Evolutionary conservation across 2,329 filamentous ascomycete species (phyloP).

Genomic region (Parascedosporium putredinis): DNA sequence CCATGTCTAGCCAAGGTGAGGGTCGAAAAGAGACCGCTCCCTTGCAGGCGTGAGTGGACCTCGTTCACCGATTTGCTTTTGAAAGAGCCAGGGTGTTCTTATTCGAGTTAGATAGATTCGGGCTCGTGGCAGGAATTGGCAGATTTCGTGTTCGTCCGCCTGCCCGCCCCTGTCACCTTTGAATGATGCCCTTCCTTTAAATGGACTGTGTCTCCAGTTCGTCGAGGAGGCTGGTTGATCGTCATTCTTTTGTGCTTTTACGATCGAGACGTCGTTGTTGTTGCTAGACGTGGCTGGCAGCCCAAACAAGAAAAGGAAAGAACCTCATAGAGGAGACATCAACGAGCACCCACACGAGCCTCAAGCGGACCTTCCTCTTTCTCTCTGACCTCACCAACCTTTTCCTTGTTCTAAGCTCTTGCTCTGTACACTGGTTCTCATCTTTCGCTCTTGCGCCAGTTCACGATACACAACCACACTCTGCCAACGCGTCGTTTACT

Average conservation of each 20-base stretch:
- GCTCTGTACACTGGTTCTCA: background rate
- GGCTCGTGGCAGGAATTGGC: background rate
- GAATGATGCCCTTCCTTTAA: background rate
- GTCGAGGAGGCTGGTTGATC: background rate
- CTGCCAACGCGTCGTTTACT: no score
- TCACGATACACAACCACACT: background rate
- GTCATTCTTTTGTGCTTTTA: background rate
- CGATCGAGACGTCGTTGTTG: background rate
- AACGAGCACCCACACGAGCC: background rate
- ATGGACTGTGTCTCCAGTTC: background rate
- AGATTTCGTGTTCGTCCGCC: background rate
- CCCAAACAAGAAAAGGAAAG: background rate
- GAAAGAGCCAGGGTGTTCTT: background rate
- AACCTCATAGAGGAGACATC: background rate
- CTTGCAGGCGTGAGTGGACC: background rate
- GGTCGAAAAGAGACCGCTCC: background rate
- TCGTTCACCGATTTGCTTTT: background rate
- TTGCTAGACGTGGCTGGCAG: background rate
- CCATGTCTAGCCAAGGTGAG: background rate
- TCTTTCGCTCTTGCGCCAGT: background rate
- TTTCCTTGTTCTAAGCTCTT: background rate
- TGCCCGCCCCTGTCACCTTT: background rate
- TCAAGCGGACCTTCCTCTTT: background rate
- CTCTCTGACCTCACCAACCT: background rate
- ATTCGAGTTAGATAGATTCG: no score